Evolutionary conservation across 306 rosid genomes (phyloP), one percentile per base, ranked within the genome.

Genomic region (Lablab purpureus): DNA sequence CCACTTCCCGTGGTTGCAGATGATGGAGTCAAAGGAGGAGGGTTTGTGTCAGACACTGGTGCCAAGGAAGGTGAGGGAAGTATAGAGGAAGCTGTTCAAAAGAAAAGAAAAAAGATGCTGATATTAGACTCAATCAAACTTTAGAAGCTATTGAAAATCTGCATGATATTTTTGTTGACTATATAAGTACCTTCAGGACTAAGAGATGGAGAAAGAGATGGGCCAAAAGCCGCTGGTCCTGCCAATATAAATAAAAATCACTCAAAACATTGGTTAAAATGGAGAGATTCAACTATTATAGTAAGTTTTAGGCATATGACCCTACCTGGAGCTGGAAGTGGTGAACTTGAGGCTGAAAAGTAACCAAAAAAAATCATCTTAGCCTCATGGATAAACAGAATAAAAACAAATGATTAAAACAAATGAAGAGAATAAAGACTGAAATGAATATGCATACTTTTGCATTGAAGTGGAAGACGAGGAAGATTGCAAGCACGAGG

Each of bases 401-500:
- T 36, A 66, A 41, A 18, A 41, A 3, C 0, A 47, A 1, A 7
- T 67, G 47, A 1, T 41, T 4, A 7, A 10, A 45, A 45, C 2
- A 23, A 10, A 30, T 5, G n/a, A 67, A 64, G 10, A 30, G 43
- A 23, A 22, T 55, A 55, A 10, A 51, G 75, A 30, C 19, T 28
- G 40, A 54, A 43, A 18, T 11, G 73, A 2, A 58, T 19, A 13
- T 64, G 8, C 4, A 3, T 83, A 90, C 95, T 76, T 85, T 87
- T 88, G 91, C 95, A 95, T 73, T 91, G 96, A 85, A 95, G 71
- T 3, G 97, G 96, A 64, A 95, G 89, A 13, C 92, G 86, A 4
- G 94, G 84, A 92, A 89, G 41, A 71, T 87, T 87, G 87, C 99
- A 95, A 74, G 98, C 98, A 50, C 94, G 93, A 56, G 99, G 99